These are phyloP conservation scores for Trypanosoma conorhini DNA, from an alignment of 208 protist genomes.

Conservation along the genomic window DNA sequence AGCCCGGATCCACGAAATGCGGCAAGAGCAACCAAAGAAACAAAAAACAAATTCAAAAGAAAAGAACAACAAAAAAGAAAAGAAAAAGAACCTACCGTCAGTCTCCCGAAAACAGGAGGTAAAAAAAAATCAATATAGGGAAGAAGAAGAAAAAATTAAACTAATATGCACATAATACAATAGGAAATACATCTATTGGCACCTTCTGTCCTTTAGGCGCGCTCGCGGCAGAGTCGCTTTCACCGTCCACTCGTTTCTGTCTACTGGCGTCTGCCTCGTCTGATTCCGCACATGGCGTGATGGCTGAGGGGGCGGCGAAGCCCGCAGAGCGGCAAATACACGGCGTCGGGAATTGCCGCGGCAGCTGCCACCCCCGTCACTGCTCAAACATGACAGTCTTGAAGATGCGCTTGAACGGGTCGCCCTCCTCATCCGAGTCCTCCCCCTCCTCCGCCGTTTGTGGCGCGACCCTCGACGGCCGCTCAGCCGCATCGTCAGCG, in stretches of 20 bases:
- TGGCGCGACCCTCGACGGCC: not conserved
- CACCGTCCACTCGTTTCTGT: no score
- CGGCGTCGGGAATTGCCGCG: not conserved
- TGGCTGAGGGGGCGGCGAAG: not conserved
- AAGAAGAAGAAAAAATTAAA: no score
- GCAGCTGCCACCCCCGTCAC: not conserved
- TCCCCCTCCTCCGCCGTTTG: not conserved
- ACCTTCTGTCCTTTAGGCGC: no score
- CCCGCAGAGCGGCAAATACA: not conserved
- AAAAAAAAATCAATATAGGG: no score
- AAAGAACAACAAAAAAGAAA: not conserved
- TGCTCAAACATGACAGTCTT: conserved; percentile 26
- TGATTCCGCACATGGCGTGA: not conserved
- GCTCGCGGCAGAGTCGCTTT: no score
- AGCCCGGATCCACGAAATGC: not conserved
- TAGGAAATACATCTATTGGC: no score
- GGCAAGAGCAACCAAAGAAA: not conserved
- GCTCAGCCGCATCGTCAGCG: not conserved
- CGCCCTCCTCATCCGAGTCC: conserved; percentile 4
- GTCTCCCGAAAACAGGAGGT: no score
- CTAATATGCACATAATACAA: no score
- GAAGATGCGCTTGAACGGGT: conserved; percentile 25
- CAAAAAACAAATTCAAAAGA: not conserved
- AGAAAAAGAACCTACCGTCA: no score
- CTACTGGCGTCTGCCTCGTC: no score